Evolutionary conservation across 345 rosid genomes (phyloP), one percentile per base, ranked within the genome.

Genomic region (Citrus glauca): DNA sequence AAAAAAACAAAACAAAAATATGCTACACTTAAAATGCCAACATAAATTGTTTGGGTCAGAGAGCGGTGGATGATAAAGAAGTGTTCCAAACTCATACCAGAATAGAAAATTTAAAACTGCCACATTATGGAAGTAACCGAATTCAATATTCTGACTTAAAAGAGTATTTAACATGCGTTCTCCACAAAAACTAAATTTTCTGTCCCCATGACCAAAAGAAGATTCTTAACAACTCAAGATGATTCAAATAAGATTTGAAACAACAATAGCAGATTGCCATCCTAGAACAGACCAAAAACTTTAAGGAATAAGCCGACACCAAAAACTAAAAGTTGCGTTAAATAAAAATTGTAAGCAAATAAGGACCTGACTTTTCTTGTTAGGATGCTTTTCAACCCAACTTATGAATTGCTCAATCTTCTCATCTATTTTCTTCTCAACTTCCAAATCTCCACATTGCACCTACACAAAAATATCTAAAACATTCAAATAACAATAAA

Each of bases 321-420:
- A n/a, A 48, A 19, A 72, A 33, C 75, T 64, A 16, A 42, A 70
- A 53, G 19, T 16, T 65, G 37, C 19, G 32, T 40, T 27, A 66
- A 16, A 72, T 14, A n/a, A 71, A 35, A 65, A 63, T 20, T 40
- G 17, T 20, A 9, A 27, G 42, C 25, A 72, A 77, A 67, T 37
- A 80, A 64, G 45, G 9, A 92, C 99, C 97, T 94, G 98, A 81
- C 91, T 92, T 86, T 94, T 96, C 90, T 94, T 94, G 88, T 94
- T 96, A 0, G 97, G 97, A 42, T 92, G 99, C 83, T 92, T 96
- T 84, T 92, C 98, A 9, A 90, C 97, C 98, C 97, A 92, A 84
- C 83, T 88, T 37, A 96, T 83, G 82, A 91, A 92, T 9, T 94
- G 97, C 56, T 96, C 99, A 74, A 94, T 91, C 89, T 89, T 96